These are phyloP conservation scores for Nakazawaea ernobii DNA, from an alignment of 805 yeast species.

Conservation along the genomic window DNA sequence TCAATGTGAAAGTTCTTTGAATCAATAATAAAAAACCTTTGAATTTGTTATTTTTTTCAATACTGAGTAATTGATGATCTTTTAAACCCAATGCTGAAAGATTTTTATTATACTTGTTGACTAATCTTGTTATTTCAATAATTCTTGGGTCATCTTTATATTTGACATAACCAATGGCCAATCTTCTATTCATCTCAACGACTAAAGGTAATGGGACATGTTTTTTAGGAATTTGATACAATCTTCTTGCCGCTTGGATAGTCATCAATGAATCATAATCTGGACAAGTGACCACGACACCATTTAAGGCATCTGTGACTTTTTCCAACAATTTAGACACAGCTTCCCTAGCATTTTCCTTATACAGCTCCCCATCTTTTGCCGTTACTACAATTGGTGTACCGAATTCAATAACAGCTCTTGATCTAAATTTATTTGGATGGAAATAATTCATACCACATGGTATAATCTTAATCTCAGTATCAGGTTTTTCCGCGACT, in stretches of 20 bases:
- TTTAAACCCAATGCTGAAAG: constrained; percentile 57
- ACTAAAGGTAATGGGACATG: constrained; percentile 75
- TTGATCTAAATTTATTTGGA: constrained; percentile 88
- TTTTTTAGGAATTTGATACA: constrained; percentile 68
- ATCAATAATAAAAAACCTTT: constrained; percentile 48
- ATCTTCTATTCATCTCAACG: constrained; percentile 84
- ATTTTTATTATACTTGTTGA: constrained; percentile 60
- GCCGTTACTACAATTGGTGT: constrained; percentile 64
- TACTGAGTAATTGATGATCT: constrained; percentile 64
- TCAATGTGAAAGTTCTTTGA: constrained; percentile 49
- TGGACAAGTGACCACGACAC: constrained; percentile 82
- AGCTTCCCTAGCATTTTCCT: constrained; percentile 60
- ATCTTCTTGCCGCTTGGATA: constrained; percentile 86
- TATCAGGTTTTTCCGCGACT: constrained; percentile 62
- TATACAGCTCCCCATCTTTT: constrained; percentile 56
- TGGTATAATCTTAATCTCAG: constrained; percentile 81
- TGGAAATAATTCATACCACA: constrained; percentile 97
- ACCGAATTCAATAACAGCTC: constrained; percentile 95
- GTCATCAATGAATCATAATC: constrained; percentile 89
- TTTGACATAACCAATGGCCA: constrained; percentile 75
- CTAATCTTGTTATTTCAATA: constrained; percentile 53
- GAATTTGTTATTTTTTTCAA: constrained; percentile 41
- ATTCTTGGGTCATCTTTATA: constrained; percentile 70
- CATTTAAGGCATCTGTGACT: constrained; percentile 61
- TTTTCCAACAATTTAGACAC: constrained; percentile 62